These are phyloP conservation scores for Fusarium nurragi DNA, from an alignment of 2,329 filamentous ascomycete genomes.

Conservation along the genomic window DNA sequence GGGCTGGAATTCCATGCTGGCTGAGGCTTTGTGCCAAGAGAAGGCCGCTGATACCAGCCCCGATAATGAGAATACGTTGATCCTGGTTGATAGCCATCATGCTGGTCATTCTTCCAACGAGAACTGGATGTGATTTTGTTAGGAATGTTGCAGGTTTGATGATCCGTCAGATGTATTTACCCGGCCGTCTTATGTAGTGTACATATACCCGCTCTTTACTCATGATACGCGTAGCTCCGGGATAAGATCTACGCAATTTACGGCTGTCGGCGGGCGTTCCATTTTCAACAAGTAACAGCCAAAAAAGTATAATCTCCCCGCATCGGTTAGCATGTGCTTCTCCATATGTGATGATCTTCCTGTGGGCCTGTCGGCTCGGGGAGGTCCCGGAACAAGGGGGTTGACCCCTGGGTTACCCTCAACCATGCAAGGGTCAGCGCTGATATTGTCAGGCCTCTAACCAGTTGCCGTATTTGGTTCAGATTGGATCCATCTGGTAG, in stretches of 20 bases:
- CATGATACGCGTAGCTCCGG: no score
- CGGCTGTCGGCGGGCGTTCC: neutral
- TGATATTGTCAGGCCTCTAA: neutral
- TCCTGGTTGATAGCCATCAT: constrained; percentile 1
- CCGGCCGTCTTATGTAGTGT: neutral
- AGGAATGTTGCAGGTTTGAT: neutral
- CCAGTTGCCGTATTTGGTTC: neutral
- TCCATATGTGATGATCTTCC: neutral
- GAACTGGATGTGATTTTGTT: neutral
- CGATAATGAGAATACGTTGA: constrained; percentile 49
- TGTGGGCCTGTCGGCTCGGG: neutral
- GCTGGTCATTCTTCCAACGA: fast-evolving
- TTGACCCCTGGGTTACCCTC: neutral
- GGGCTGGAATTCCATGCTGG: constrained; percentile 52
- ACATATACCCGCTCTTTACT: neutral
- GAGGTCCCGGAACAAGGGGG: constrained; percentile 2
- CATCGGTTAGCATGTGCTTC: neutral
- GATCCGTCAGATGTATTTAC: neutral
- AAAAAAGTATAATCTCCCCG: neutral
- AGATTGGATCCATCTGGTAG: neutral
- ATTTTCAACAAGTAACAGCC: neutral
- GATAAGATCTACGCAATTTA: no score
- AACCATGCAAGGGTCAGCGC: neutral
- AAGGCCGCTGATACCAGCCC: constrained; percentile 52
- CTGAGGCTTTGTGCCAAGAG: constrained; percentile 50